These are phyloP conservation scores for Neurospora terricola DNA, from an alignment of 495 filamentous ascomycete species.

Conservation along the genomic window DNA sequence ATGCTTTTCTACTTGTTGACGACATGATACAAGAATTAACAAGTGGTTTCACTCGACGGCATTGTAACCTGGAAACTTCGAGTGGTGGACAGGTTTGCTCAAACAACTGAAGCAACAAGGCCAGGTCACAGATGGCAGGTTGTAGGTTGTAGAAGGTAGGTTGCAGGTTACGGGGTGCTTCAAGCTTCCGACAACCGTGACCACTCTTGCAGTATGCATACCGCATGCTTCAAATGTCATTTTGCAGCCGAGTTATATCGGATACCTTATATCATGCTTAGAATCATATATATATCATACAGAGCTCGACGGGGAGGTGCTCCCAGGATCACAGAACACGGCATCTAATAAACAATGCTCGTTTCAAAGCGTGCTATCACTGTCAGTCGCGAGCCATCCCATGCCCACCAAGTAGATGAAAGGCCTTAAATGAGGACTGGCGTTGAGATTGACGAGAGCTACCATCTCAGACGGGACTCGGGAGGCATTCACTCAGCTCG, in stretches of 20 bases:
- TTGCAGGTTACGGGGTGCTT: not conserved
- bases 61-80: not conserved
- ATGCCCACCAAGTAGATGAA: not conserved
- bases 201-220: not conserved
- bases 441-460: not conserved
- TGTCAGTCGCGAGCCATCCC: not conserved
- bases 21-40: not conserved
- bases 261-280: not conserved
- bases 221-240: not conserved
- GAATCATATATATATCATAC: not conserved
- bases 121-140: not conserved
- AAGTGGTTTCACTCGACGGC: not conserved
- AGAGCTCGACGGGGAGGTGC: not conserved
- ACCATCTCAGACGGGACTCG: not conserved
- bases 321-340: not conserved
- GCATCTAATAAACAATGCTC: not conserved
- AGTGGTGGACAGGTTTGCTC: not conserved
- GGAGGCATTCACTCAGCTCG: not conserved
- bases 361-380: not conserved
- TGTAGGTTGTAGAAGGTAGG: not conserved
- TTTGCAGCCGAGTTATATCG: not conserved
- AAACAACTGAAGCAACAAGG: not conserved
- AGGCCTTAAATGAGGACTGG: not conserved
- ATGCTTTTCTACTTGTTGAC: not conserved
- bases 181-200: not conserved